Evolutionary conservation across 129 eudicot genomes (phyloP).

Genomic region (Flaveria bidentis): DNA sequence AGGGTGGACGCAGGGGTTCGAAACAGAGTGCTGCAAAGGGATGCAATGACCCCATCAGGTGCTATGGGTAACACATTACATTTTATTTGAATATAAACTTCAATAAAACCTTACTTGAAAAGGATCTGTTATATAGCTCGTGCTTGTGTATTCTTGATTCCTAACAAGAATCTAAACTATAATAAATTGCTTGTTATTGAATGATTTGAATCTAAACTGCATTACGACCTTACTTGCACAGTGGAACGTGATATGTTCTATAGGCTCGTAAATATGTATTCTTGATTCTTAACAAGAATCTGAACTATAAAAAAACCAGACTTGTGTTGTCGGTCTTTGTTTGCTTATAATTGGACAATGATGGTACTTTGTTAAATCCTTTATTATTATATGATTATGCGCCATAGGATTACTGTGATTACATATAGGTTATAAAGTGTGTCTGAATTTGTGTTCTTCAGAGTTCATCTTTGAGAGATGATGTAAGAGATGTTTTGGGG

Average conservation of each 20-base stretch:
- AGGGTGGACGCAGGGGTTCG: slow-evolving; percentile 60
- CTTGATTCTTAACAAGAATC: too few species aligned
- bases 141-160: too few species aligned
- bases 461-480: slow-evolving; percentile 41
- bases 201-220: too few species aligned
- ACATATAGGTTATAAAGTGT: slow-evolving; percentile 18
- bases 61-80: slow-evolving; percentile 63
- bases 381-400: slow-evolving; percentile 34
- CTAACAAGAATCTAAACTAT: too few species aligned
- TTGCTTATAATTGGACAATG: background rate
- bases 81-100: background rate
- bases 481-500: slow-evolving; percentile 31
- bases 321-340: slow-evolving; percentile 20
- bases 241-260: too few species aligned
- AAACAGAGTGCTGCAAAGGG: slow-evolving; percentile 86
- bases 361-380: background rate
- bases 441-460: slow-evolving; percentile 15
- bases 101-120: slow-evolving; percentile 14
- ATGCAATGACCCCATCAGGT: slow-evolving; percentile 81
- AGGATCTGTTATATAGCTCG: too few species aligned
- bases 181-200: too few species aligned
- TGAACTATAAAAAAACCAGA: slow-evolving; percentile 5
- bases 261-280: too few species aligned
- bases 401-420: background rate
- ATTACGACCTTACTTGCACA: too few species aligned